Base-by-base conservation (phyloP, 2,329 filamentous ascomycete genomes). In the Saccharata proteae region DNA sequence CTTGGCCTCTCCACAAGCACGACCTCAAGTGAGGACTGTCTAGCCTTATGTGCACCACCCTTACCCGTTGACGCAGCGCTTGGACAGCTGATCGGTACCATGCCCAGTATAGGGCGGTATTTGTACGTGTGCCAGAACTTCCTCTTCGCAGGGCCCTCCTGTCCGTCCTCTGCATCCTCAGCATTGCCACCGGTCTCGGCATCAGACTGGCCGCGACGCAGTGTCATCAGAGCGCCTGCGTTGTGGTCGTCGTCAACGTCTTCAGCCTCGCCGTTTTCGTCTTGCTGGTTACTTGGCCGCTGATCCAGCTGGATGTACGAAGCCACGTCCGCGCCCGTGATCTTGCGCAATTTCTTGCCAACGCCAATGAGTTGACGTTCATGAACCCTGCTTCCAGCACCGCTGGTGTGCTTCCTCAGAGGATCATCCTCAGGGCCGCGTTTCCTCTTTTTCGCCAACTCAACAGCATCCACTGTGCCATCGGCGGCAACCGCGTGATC, bases 81-180 rank as follows among this genome's bases (percentile, higher is more conserved):
- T n/a, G n/a, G n/a, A n/a, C n/a, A n/a, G 14, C 59, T 62, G 18
- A 79, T 55, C 12, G 71, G 66, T 13, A 74, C 65, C 26, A 79
- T 67, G 4, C 86, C 90, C 38, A 98, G 64, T 44, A 98, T 85
- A n/a, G 86, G 82, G 36, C 86, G 71, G 58, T 96, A 98, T 57
- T 93, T 92, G 65, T 80, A 85, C 4, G 86, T 93, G 51, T 77
- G 74, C 83, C 85, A 96, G 60, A 17, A 28, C 28, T 31, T 29
- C 23, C 29, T 37, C 18, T 23, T 31, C 56, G 55, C 14, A 49
- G 44, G 29, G 16, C 19, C 23, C 9, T 19, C 20, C 33, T 32
- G 35, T 16, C 11, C 25, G 16, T 12, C 19, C 26, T 29, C 22
- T 32, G 28, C 26, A 17, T 37, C 26, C 32, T 37, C 15, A 24